Conservation (phyloP, 2,329 filamentous ascomycete genomes). For the Fusarium buxicola region DNA sequence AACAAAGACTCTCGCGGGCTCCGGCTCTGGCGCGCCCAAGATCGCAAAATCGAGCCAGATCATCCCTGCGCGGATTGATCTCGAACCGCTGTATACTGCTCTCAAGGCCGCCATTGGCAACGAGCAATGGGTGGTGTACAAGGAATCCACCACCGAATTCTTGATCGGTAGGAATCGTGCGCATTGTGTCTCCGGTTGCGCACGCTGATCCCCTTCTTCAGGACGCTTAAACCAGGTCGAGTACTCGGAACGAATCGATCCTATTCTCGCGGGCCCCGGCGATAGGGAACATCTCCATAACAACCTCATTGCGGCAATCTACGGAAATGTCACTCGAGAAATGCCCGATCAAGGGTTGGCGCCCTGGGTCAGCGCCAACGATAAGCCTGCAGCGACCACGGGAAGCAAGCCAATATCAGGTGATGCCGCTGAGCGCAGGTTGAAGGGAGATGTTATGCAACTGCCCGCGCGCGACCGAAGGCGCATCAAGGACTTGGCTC, state of each 20-base stretch:
- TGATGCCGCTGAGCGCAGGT: constrained; percentile 72
- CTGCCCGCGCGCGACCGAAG: constrained; percentile 73
- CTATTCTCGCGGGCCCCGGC: constrained; percentile 68
- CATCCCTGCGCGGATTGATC: constrained; percentile 74
- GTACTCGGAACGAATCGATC: constrained; percentile 68
- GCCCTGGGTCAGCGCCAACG: constrained; percentile 78
- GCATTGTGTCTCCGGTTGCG: not conserved
- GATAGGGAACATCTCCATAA: constrained; percentile 75
- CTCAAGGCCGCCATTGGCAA: constrained; percentile 69
- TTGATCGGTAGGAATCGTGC: constrained; percentile 63
- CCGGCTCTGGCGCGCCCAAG: constrained; percentile 62
- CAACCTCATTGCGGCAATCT: constrained; percentile 74
- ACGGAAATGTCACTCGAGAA: constrained; percentile 76
- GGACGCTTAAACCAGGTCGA: constrained; percentile 73
- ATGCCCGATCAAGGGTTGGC: constrained; percentile 75
- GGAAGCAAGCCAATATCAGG: constrained; percentile 72
- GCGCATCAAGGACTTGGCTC: constrained; percentile 72
- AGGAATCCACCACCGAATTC: constrained; percentile 72
- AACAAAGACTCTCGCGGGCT: constrained; percentile 67
- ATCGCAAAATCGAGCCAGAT: constrained; percentile 70
- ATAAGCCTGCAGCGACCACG: constrained; percentile 69
- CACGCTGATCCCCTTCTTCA: constrained; percentile 52
- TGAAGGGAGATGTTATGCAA: constrained; percentile 78
- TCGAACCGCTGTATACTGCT: constrained; percentile 72
- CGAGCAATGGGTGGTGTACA: constrained; percentile 74